These are phyloP conservation scores for Xylaria sp. DNA, from an alignment of 2,329 filamentous ascomycete genomes.

Conservation along the genomic window DNA sequence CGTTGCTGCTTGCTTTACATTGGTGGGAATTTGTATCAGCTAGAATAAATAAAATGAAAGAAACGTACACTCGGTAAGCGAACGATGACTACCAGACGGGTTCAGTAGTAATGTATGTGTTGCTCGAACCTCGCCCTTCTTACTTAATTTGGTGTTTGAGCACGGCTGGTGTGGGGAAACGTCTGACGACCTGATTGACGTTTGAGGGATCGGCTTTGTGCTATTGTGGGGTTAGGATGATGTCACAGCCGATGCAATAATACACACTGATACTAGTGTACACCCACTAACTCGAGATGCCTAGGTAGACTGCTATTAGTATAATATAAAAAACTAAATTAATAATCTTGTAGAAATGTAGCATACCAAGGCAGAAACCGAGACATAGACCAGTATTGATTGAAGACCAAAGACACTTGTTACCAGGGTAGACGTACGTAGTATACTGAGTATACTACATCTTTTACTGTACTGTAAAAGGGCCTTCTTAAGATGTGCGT, in stretches of 20 bases:
- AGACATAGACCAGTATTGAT: background rate
- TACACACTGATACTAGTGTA: background rate
- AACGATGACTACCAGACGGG: conserved; percentile 1
- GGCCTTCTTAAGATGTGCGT: background rate
- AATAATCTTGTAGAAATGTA: background rate
- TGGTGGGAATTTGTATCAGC: background rate
- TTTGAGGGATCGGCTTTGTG: conserved; percentile 38
- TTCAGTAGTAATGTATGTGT: conserved; percentile 3
- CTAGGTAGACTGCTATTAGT: background rate
- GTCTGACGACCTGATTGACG: conserved; percentile 35
- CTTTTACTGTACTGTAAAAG: background rate
- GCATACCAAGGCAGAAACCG: background rate
- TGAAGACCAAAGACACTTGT: background rate
- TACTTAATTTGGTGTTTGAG: conserved; percentile 6
- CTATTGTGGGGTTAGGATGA: conserved; percentile 43
- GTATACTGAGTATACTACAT: background rate
- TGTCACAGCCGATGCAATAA: conserved; percentile 42
- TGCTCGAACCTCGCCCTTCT: conserved; percentile 13
- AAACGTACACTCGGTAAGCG: conserved; percentile 17
- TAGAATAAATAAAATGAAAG: background rate
- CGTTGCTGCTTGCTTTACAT: background rate
- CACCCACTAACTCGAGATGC: background rate
- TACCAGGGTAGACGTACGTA: too few species aligned
- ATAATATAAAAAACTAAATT: too few species aligned
- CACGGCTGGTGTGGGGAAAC: conserved; percentile 29